Base-by-base conservation (phyloP, 495 filamentous ascomycete genomes). In the Penicillium atrosanguineum region DNA sequence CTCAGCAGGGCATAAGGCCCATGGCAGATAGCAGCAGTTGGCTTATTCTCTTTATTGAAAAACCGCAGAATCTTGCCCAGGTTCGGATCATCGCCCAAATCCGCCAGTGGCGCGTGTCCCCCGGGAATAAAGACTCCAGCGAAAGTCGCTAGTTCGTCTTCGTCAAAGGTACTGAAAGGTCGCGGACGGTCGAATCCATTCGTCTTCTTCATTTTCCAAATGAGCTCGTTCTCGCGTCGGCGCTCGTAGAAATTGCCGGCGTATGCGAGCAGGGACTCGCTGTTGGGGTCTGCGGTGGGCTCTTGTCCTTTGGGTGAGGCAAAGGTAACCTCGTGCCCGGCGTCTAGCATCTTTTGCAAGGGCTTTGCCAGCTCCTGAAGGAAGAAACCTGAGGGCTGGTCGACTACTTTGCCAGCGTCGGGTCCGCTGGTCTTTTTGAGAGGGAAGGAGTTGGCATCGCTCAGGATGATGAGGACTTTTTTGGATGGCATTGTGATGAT, bases 321-420 rank as follows among this genome's bases (percentile, higher is more conserved):
- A 50, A 76, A 76, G 34, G 69, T 73, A 5, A 73, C 59, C 46
- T 70, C 60, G 43, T 70, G 71, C 15, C 66, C 67, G 26, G 62
- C 58, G 11, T 69, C 65, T 40, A 77, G 71, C 28, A 77, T 56
- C 15, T 65, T 61, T 14, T 62, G 54, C 0, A 77, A 64, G 0
- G 73, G 74, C 48, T 73, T 71, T 18, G 73, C 69, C 31, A 76
- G 69, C 49, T 77, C 74, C 50, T 70, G 71, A 12, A 77, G 67
- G 64, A 77, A 76, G 59, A 72, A 75, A 2, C 74, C 74, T 3
- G 70, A 65, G 6, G 68, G 69, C 40, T 75, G 69, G 18, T 69
- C 48, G 44, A 71, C 46, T n/a, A 50, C 50, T 44, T 65, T 58
- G 52, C 62, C 66, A 28, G 56, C 62, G 9, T 59, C 41, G 42